Percentiles rank a stretch among this genome's conserved stretches.
These are phyloP conservation scores for Datisca glomerata DNA, from an alignment of 306 rosid species.

Conservation along the genomic window DNA sequence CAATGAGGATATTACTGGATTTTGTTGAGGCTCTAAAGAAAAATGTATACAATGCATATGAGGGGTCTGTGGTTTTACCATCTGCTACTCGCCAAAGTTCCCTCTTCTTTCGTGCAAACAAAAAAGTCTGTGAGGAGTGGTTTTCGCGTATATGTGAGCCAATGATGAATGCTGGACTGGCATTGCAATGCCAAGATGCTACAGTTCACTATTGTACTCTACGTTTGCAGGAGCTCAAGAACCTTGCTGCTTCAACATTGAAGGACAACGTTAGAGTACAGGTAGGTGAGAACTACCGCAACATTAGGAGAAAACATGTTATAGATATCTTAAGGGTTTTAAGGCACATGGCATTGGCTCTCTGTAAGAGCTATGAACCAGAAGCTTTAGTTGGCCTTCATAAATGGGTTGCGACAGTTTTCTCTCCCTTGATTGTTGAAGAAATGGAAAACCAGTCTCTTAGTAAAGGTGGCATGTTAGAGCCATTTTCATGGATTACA, in stretches of 20 bases:
- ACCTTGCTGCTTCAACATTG: conserved; percentile 38
- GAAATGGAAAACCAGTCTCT: conserved; percentile 52
- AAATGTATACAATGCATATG: conserved; percentile 90
- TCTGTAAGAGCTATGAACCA: conserved; percentile 70
- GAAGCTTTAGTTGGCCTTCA: conserved; percentile 73
- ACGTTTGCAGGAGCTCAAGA: conserved; percentile 75
- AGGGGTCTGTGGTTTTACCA: conserved; percentile 82
- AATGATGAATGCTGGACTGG: conserved; percentile 96
- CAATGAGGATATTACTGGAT: conserved; percentile 80
- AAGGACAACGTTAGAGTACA: conserved; percentile 78
- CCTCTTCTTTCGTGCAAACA: conserved; percentile 87
- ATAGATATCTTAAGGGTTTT: conserved; percentile 60
- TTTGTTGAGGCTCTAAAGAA: conserved; percentile 91
- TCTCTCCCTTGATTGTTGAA: conserved; percentile 60
- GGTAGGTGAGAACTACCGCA: conserved; percentile 42
- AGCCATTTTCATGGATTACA: conserved; percentile 68
- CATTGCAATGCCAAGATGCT: conserved; percentile 79
- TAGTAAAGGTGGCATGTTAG: conserved; percentile 21
- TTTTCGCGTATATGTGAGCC: conserved; percentile 98
- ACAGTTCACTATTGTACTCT: conserved; percentile 75
- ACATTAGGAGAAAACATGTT: conserved; percentile 41
- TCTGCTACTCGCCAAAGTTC: conserved; percentile 72
- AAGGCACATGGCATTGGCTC: conserved; percentile 67
- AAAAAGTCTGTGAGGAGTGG: conserved; percentile 98
- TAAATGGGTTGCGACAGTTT: conserved; percentile 61